These are phyloP conservation scores for Claviceps citrina DNA, from an alignment of 2,329 filamentous ascomycete species.

Conservation along the genomic window DNA sequence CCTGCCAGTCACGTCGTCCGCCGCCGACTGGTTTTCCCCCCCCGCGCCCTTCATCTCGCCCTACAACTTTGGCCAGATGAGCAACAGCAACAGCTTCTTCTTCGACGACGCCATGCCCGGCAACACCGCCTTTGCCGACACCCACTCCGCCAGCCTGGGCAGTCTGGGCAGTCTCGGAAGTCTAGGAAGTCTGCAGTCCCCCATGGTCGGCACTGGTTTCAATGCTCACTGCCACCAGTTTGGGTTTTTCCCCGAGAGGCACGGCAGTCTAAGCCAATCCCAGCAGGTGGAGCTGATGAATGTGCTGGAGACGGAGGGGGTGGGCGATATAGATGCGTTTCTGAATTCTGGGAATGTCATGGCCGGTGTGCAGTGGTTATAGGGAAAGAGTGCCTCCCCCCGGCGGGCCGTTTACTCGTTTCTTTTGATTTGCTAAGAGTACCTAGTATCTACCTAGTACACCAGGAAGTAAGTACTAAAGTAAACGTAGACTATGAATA, in stretches of 20 bases:
- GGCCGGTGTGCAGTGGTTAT: conserved; percentile 20
- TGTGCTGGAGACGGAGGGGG: conserved; percentile 54
- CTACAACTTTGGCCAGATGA: conserved; percentile 30
- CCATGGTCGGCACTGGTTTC: too few species aligned
- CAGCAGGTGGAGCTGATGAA: conserved; percentile 76
- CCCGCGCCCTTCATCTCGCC: conserved; percentile 38
- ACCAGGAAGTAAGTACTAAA: too few species aligned
- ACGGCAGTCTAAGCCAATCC: conserved; percentile 59
- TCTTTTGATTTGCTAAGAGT: too few species aligned
- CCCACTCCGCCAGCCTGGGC: conserved; percentile 15
- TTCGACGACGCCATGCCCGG: conserved; percentile 24
- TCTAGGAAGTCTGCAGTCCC: too few species aligned
- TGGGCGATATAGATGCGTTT: conserved; percentile 46
- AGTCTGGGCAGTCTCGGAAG: conserved; percentile 14
- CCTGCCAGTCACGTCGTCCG: conserved; percentile 24
- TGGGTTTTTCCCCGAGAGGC: conserved; percentile 31
- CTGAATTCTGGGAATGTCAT: conserved; percentile 26
- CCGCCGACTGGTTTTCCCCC: conserved; percentile 39
- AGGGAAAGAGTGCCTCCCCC: background rate
- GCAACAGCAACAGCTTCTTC: conserved; percentile 19
- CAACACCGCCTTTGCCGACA: conserved; percentile 16
- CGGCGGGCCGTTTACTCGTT: background rate
- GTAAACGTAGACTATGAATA: too few species aligned
- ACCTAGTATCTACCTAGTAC: too few species aligned
- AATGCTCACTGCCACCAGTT: conserved; percentile 11